These are phyloP conservation scores for Helminthosporium solani DNA, from an alignment of 2,329 filamentous ascomycete species.

Conservation along the genomic window DNA sequence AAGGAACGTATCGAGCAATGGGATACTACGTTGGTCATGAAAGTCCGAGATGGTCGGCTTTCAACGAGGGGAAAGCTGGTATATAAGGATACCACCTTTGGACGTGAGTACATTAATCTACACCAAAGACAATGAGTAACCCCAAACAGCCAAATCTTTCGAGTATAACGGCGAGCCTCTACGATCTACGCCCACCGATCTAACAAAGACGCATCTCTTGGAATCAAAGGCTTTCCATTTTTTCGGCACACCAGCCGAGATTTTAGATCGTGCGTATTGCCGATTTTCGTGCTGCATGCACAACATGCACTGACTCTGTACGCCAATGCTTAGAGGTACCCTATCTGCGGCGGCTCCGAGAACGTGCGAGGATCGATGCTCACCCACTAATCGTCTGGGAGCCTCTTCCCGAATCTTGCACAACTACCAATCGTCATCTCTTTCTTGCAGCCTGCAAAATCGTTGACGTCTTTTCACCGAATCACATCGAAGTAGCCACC, in stretches of 20 bases:
- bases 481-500: conserved; percentile 20
- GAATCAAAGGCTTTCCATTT: conserved; percentile 18
- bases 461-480: conserved; percentile 27
- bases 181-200: conserved; percentile 9
- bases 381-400: conserved; percentile 24
- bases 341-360: conserved; percentile 12
- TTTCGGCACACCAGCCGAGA: conserved; percentile 20
- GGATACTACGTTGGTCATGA: conserved; percentile 13
- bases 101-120: conserved; percentile 13
- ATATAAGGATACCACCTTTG: conserved; percentile 26
- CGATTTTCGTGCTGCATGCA: no score
- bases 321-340: no score
- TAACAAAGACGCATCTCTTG: conserved; percentile 12
- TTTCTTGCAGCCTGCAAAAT: conserved; percentile 16
- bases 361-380: background rate
- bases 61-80: conserved; percentile 18
- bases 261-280: no score
- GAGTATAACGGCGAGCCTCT: conserved; percentile 18
- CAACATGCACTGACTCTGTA: no score
- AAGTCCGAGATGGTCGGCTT: conserved; percentile 2
- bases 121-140: background rate
- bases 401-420: conserved; percentile 20
- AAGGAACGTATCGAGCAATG: conserved; percentile 8
- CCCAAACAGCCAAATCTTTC: conserved; percentile 19
- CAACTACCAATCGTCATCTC: conserved; percentile 2